Conservation (phyloP, 1,284 basidiomycete species). For the Boletus sp. region DNA sequence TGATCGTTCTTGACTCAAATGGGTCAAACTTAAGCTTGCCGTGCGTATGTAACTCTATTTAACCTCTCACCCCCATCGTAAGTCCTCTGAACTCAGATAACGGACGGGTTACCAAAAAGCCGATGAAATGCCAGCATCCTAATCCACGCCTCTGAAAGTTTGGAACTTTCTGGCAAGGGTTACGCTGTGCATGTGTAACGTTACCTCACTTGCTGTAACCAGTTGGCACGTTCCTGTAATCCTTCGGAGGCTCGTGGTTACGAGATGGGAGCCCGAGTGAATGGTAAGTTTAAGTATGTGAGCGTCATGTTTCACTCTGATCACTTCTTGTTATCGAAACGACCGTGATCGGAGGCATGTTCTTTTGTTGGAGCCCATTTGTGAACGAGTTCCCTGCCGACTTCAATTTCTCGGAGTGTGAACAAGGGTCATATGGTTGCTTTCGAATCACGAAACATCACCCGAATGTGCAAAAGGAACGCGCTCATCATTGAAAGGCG, state of each 20-base stretch:
- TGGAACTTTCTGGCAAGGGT: neutral
- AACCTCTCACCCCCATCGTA: neutral
- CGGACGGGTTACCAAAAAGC: constrained; percentile 9
- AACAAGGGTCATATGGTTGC: neutral
- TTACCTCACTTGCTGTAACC: neutral
- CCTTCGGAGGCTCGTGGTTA: constrained; percentile 6
- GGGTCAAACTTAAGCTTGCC: constrained; percentile 26
- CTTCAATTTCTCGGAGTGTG: constrained; percentile 2
- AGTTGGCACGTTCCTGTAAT: constrained; percentile 5
- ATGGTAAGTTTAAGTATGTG: constrained; percentile 4
- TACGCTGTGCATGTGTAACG: neutral
- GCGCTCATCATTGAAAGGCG: constrained; percentile 5
- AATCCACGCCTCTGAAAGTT: constrained; percentile 4
- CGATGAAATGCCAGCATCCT: constrained; percentile 14
- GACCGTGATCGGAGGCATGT: neutral
- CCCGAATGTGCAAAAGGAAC: neutral
- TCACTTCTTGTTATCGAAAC: constrained; percentile 1
- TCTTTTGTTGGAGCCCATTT: neutral
- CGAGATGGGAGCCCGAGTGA: constrained; percentile 7
- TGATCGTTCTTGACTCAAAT: constrained; percentile 2
- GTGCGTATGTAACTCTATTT: constrained; percentile 18
- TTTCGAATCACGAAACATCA: constrained; percentile 8
- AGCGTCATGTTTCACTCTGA: constrained; percentile 2
- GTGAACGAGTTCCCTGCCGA: constrained; percentile 6
- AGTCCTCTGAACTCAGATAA: constrained; percentile 22